Conservation (phyloP, 129 eudicot species). For the Tagetes patula region DNA sequence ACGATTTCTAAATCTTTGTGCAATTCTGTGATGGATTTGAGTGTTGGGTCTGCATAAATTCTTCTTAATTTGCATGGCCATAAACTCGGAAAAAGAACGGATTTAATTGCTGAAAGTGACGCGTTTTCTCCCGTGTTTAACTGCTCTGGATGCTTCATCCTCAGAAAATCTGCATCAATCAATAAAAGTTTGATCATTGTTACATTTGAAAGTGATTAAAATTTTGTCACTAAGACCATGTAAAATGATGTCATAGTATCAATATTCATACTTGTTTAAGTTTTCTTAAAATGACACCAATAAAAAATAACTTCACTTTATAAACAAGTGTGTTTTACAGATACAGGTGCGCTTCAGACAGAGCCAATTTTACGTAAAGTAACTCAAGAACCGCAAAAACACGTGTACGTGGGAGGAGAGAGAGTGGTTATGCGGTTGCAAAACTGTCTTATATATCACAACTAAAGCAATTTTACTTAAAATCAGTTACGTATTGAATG, state of each 20-base stretch:
- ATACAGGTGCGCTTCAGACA: background rate
- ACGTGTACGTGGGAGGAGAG: background rate
- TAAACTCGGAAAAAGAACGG: conserved; percentile 40
- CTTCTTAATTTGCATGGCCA: conserved; percentile 51
- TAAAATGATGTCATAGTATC: conserved; percentile 11
- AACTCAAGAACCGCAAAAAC: background rate
- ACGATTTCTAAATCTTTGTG: conserved; percentile 65
- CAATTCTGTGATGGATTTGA: conserved; percentile 55
- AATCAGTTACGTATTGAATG: background rate
- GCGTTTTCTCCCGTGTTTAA: conserved; percentile 43
- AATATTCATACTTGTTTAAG: conserved; percentile 15
- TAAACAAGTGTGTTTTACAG: background rate
- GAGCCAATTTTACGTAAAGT: background rate
- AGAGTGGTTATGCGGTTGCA: background rate
- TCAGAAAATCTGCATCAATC: conserved; percentile 53
- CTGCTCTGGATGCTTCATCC: conserved; percentile 63
- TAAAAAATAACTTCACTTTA: background rate
- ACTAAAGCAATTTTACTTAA: background rate
- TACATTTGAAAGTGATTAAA: background rate
- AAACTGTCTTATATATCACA: background rate
- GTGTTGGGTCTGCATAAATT: conserved; percentile 64
- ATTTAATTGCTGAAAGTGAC: conserved; percentile 45
- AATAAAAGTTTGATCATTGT: conserved; percentile 6
- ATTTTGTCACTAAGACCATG: background rate
- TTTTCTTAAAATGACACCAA: background rate